A percentile compares a stretch with the other conserved stretches of the same genome.
These are phyloP conservation scores for Cladosporium cucumerinum DNA, from an alignment of 2,329 filamentous ascomycete genomes.

Conservation along the genomic window DNA sequence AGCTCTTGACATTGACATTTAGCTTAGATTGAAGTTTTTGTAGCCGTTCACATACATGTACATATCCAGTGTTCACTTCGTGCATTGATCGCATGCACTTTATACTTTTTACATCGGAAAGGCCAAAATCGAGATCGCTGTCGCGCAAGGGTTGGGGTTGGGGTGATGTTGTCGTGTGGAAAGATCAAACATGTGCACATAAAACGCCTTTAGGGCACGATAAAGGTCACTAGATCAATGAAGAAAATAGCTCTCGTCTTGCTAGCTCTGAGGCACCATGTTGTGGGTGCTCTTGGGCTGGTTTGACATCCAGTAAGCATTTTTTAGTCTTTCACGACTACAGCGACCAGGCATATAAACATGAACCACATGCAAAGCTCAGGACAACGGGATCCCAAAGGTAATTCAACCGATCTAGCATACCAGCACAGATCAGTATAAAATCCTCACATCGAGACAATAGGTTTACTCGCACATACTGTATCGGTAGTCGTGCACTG, in stretches of 20 bases:
- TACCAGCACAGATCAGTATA: not conserved
- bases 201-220: not conserved
- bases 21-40: not conserved
- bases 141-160: not conserved
- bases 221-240: not conserved
- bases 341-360: not conserved
- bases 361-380: not conserved
- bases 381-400: not conserved
- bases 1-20: not conserved
- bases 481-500: not conserved
- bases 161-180: not conserved
- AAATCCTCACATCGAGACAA: not conserved
- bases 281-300: not conserved
- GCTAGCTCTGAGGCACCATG: not conserved
- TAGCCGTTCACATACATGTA: not conserved
- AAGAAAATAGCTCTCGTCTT: not conserved
- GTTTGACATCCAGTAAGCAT: not conserved
- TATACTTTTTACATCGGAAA: no score
- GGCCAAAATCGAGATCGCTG: not conserved
- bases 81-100: not conserved
- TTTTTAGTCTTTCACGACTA: not conserved
- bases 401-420: not conserved
- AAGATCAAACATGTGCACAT: not conserved
- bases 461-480: accelerated
- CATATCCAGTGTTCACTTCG: not conserved